Percentiles rank a stretch among this genome's conserved stretches.
Conservation (phyloP, 352 stramenopile species). For the Aphanomyces astaci region DNA sequence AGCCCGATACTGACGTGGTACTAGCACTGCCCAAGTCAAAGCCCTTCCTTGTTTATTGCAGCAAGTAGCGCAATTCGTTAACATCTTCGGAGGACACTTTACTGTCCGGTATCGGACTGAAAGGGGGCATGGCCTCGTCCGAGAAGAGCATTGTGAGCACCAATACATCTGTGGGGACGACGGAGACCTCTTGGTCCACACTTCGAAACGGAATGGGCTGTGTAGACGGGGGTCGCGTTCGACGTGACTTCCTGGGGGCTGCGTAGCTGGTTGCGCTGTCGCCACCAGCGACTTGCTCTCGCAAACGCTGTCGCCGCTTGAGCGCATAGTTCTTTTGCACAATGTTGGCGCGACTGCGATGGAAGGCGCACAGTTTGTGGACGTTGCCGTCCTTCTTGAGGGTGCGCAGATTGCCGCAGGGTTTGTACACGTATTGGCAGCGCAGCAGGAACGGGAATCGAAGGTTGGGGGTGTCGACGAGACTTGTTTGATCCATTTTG, state of each 20-base stretch:
- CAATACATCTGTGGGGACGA: background rate
- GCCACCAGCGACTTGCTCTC: background rate
- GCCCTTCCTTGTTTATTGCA: no score
- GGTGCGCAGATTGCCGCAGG: conserved; percentile 9
- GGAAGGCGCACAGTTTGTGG: conserved; percentile 17
- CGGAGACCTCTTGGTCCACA: background rate
- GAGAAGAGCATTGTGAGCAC: background rate
- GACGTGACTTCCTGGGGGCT: background rate
- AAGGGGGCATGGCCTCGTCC: background rate
- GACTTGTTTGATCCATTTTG: no score
- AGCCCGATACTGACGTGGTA: no score
- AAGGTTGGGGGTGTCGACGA: background rate
- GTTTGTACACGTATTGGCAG: conserved; percentile 18
- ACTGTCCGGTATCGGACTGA: background rate
- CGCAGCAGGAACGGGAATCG: background rate
- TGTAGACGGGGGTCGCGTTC: background rate
- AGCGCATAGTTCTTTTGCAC: conserved; percentile 20
- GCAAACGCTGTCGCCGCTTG: conserved; percentile 12
- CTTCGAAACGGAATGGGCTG: background rate
- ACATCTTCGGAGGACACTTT: background rate
- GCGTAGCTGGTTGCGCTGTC: background rate
- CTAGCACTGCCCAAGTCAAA: no score
- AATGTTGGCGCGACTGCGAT: conserved; percentile 11
- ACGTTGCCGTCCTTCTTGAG: conserved; percentile 20
- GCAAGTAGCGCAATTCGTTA: background rate